These are phyloP conservation scores for Colletotrichum lentis DNA, from an alignment of 2,329 filamentous ascomycete species.

Conservation along the genomic window DNA sequence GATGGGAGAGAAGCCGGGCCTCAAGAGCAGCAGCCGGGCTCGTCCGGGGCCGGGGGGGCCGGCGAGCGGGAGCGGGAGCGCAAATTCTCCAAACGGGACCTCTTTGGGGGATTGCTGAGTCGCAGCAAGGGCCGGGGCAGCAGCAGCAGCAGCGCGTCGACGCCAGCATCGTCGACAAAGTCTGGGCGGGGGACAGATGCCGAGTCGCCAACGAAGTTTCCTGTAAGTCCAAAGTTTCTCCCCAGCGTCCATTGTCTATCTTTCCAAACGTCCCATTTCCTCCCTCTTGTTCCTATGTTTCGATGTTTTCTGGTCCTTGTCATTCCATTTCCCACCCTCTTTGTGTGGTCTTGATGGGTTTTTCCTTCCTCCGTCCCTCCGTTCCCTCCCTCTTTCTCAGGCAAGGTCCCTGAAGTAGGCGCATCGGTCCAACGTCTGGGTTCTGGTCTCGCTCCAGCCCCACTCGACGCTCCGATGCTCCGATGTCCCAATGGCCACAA, in stretches of 20 bases:
- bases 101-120: constrained; percentile 45
- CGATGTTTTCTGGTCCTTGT: not conserved
- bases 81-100: constrained; percentile 46
- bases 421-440: constrained; percentile 1
- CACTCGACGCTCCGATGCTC: not conserved
- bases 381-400: not conserved
- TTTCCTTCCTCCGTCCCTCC: not conserved
- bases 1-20: constrained; percentile 5
- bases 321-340: constrained; percentile 22
- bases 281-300: not conserved
- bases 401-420: constrained; percentile 17
- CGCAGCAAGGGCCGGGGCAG: constrained; percentile 39
- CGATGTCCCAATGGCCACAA: constrained; percentile 1
- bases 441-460: not conserved
- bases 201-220: constrained; percentile 34
- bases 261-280: not conserved
- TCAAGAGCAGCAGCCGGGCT: not conserved
- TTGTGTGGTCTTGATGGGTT: constrained; percentile 6
- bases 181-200: constrained; percentile 26
- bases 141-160: constrained; percentile 17
- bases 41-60: constrained; percentile 11
- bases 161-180: constrained; percentile 16
- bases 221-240: constrained; percentile 20
- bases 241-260: not conserved
- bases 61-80: constrained; percentile 37